Percentiles rank a stretch among this genome's conserved stretches.
Conservation (phyloP, 495 filamentous ascomycete genomes). For the Xylaria grammica region DNA sequence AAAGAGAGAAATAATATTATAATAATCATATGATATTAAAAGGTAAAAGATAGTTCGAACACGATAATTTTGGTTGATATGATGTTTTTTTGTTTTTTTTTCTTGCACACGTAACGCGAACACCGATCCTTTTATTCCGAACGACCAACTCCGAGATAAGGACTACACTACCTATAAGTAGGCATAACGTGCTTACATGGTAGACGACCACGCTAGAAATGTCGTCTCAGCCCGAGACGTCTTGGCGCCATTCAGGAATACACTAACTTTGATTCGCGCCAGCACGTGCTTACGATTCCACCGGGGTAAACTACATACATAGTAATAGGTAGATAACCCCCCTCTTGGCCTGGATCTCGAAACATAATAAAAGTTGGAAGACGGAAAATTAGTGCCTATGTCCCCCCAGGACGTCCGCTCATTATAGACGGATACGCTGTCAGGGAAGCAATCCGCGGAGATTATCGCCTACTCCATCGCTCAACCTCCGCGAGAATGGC, state of each 20-base stretch:
- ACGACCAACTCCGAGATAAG: no score
- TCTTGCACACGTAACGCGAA: no score
- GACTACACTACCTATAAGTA: no score
- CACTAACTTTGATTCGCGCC: background rate
- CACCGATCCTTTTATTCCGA: no score
- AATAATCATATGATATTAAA: no score
- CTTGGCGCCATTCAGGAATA: conserved; percentile 7
- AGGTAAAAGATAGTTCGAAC: no score
- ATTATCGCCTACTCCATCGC: background rate
- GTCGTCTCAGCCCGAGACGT: background rate
- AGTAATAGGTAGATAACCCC: no score
- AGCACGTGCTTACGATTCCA: background rate
- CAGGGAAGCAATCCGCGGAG: background rate
- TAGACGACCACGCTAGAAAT: no score
- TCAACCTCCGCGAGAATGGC: conserved; percentile 6
- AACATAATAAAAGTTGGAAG: background rate
- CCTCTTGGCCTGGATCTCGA: background rate
- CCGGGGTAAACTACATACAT: background rate
- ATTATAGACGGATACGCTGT: background rate
- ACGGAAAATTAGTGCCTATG: background rate
- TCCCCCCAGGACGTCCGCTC: background rate
- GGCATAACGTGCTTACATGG: no score
- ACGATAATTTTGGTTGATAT: no score
- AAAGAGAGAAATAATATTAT: no score
- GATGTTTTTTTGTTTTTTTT: no score